Conservation (phyloP, 23 red algal genomes). For the Gracilaria vermiculophylla region DNA sequence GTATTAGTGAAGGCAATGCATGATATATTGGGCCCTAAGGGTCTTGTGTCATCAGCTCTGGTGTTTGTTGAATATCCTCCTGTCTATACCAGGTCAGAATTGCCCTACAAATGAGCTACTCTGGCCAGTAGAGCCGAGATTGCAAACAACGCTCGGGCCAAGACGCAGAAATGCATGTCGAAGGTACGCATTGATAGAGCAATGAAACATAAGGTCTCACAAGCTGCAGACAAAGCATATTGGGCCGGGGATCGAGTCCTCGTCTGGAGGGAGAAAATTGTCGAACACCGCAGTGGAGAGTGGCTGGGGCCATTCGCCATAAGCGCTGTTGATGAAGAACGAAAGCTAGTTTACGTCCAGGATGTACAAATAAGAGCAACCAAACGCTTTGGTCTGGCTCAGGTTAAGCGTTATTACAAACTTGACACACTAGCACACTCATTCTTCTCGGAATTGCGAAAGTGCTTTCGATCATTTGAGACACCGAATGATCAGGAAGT, state of each 20-base stretch:
- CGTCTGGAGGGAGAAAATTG: slow-evolving; percentile 60
- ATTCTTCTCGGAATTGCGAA: slow-evolving; percentile 1
- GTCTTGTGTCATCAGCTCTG: slow-evolving; percentile 2
- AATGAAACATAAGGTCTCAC: slow-evolving; percentile 10
- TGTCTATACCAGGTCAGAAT: background rate
- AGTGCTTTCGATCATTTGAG: background rate
- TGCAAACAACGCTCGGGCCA: background rate
- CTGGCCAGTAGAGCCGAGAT: background rate
- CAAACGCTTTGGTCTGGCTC: slow-evolving; percentile 25
- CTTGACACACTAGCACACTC: background rate
- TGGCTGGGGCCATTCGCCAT: slow-evolving; percentile 44
- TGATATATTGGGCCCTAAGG: slow-evolving; percentile 19
- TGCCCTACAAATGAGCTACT: background rate
- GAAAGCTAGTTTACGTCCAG: slow-evolving; percentile 42
- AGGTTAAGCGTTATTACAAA: slow-evolving; percentile 36
- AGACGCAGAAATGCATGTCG: slow-evolving; percentile 26
- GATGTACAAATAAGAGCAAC: background rate
- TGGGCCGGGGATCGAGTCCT: slow-evolving; percentile 35
- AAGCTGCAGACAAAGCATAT: background rate
- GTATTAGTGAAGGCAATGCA: slow-evolving; percentile 19
- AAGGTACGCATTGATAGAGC: slow-evolving; percentile 15
- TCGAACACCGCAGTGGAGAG: slow-evolving; percentile 40
- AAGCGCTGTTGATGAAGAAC: background rate
- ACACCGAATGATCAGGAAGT: background rate
- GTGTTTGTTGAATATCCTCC: slow-evolving; percentile 22